Evolutionary conservation across 2,329 filamentous ascomycete genomes (phyloP).

Genomic region (Pseudocercospora pini-densiflorae): DNA sequence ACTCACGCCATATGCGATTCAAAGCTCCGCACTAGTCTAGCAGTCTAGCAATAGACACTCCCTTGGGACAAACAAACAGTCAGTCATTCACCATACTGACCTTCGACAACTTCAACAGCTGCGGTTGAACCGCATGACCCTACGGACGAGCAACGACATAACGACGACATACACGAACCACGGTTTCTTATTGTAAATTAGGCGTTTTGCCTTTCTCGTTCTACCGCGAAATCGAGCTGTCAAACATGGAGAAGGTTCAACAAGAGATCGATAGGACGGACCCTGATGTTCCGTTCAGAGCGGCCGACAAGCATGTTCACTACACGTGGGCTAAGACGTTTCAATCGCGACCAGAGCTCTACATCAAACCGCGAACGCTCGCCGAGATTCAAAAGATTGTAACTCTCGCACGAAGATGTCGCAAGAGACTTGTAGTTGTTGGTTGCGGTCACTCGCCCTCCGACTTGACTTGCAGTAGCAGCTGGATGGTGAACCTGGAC

Average conservation of each 20-base stretch:
- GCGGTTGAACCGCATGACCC: constrained; percentile 11
- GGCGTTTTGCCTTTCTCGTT: background rate
- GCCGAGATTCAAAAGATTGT: constrained; percentile 83
- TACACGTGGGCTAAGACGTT: constrained; percentile 96
- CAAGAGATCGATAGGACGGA: constrained; percentile 63
- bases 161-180: background rate
- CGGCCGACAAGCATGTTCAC: constrained; percentile 73
- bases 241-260: constrained; percentile 24
- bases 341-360: constrained; percentile 85
- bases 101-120: constrained; percentile 9
- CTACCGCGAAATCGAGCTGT: background rate
- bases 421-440: constrained; percentile 81
- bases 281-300: constrained; percentile 74
- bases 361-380: constrained; percentile 80
- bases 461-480: constrained; percentile 87
- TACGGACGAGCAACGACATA: background rate
- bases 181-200: background rate
- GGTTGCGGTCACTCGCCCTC: constrained; percentile 92
- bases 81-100: constrained; percentile 10
- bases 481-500: constrained; percentile 95
- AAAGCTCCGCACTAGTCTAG: constrained; percentile 1
- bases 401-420: constrained; percentile 77
- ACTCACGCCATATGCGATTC: constrained; percentile 6
- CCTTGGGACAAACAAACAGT: background rate
- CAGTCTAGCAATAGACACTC: background rate